Percentiles rank a stretch among this genome's conserved stretches.
These are phyloP conservation scores for Fulvia fulva DNA, from an alignment of 2,329 filamentous ascomycete species.

Conservation along the genomic window DNA sequence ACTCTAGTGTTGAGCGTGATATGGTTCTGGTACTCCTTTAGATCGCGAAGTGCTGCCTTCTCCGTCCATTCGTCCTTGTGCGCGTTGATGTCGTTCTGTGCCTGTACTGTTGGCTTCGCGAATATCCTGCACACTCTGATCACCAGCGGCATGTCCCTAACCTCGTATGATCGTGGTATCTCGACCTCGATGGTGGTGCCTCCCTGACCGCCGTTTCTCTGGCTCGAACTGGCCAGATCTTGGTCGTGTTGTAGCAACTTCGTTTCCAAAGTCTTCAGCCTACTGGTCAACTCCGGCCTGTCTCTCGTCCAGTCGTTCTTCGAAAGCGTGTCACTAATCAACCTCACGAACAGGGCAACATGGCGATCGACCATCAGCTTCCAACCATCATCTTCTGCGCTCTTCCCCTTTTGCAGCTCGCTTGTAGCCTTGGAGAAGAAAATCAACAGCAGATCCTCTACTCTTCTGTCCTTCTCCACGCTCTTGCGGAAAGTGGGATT, in stretches of 20 bases:
- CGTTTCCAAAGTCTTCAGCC: constrained; percentile 78
- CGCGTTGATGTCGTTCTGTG: constrained; percentile 82
- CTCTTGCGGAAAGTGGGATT: constrained; percentile 81
- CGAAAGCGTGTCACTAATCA: constrained; percentile 74
- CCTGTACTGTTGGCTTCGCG: constrained; percentile 69
- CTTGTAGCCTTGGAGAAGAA: constrained; percentile 95
- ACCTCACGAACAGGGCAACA: constrained; percentile 86
- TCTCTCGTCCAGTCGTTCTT: constrained; percentile 83
- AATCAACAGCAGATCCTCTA: constrained; percentile 89
- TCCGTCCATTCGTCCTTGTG: constrained; percentile 83
- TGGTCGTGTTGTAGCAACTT: constrained; percentile 93
- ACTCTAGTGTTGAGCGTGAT: constrained; percentile 73
- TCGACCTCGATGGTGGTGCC: constrained; percentile 73
- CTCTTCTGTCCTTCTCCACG: constrained; percentile 88
- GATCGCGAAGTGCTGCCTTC: constrained; percentile 80
- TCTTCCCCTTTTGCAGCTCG: constrained; percentile 74
- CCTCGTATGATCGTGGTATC: constrained; percentile 80
- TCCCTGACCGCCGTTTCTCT: constrained; percentile 55
- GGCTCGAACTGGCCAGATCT: constrained; percentile 65
- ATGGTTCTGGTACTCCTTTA: constrained; percentile 89
- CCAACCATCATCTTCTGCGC: constrained; percentile 78
- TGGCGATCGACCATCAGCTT: constrained; percentile 90
- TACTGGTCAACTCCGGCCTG: constrained; percentile 74
- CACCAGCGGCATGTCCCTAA: constrained; percentile 95
- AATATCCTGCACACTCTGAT: constrained; percentile 84